Percentiles rank a stretch among this genome's conserved stretches.
These are phyloP conservation scores for Phycomyces nitens DNA, from an alignment of 192 early-diverging fungal species.

Conservation along the genomic window DNA sequence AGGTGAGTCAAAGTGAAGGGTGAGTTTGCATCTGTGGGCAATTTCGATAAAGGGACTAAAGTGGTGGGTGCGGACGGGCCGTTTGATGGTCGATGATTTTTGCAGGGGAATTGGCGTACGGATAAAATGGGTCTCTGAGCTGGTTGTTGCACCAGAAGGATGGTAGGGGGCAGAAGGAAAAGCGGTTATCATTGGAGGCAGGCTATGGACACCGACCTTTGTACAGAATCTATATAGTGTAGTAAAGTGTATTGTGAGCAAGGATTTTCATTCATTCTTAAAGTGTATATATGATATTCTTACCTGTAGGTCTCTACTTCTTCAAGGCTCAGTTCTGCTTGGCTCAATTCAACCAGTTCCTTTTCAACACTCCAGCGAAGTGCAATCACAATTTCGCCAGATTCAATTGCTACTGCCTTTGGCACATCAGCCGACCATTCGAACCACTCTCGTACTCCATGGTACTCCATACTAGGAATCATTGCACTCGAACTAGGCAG, in stretches of 20 bases:
- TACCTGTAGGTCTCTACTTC: conserved; percentile 34
- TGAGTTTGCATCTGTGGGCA: conserved; percentile 20
- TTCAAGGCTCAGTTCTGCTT: conserved; percentile 28
- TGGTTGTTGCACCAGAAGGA: conserved; percentile 18
- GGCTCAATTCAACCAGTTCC: conserved; percentile 29
- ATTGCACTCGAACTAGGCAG: conserved; percentile 31
- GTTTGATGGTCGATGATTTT: conserved; percentile 2
- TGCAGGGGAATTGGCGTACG: conserved; percentile 25
- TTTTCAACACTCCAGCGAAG: conserved; percentile 38
- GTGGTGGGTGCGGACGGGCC: conserved; percentile 14
- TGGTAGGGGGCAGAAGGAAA: conserved; percentile 25
- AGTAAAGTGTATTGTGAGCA: background rate
- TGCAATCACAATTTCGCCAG: conserved; percentile 31
- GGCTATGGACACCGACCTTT: conserved; percentile 19
- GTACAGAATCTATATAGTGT: conserved; percentile 22
- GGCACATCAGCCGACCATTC: conserved; percentile 33
- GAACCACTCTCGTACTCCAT: conserved; percentile 33
- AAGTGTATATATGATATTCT: too few relatives aligned
- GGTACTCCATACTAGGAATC: conserved; percentile 28
- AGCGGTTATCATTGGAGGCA: conserved; percentile 22
- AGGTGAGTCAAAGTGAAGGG: conserved; percentile 23
- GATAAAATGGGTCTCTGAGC: conserved; percentile 34
- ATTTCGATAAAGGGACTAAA: conserved; percentile 34
- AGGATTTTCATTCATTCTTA: background rate
- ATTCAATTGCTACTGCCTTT: conserved; percentile 32